Conservation (phyloP, 176 grass and related monocot species). For the Avena insularis region DNA sequence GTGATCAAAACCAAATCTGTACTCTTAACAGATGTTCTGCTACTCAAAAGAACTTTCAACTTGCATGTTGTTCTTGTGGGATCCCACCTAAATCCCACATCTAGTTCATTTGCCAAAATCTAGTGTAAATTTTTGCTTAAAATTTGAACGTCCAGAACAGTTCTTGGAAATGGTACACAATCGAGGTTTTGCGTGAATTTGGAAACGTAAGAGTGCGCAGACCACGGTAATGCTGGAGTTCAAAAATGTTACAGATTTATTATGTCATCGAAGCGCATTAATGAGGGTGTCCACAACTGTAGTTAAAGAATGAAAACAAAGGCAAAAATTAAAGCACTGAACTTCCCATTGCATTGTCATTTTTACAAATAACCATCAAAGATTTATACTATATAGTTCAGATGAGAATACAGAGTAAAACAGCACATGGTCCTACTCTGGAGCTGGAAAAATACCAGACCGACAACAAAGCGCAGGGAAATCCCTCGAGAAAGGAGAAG, state of each 20-base stretch:
- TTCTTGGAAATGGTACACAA: not conserved
- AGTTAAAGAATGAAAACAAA: not conserved
- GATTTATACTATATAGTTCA: not conserved
- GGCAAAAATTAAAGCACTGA: not conserved
- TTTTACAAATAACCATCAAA: not conserved
- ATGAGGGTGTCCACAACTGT: not conserved
- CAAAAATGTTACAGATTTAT: too few species aligned
- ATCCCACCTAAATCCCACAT: too few species aligned
- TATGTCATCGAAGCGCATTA: too few species aligned
- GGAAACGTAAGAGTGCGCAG: too few species aligned
- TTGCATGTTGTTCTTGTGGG: not conserved
- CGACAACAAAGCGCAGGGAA: not conserved
- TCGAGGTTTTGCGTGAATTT: not conserved
- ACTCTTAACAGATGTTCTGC: not conserved
- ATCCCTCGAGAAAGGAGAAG: not conserved
- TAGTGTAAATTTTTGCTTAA: too few species aligned
- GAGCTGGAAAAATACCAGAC: not conserved
- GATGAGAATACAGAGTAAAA: slow-evolving; percentile 28
- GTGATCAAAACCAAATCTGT: not conserved
- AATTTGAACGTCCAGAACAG: too few species aligned
- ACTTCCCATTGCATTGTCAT: not conserved
- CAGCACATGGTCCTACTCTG: slow-evolving; percentile 27
- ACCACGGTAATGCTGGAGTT: too few species aligned
- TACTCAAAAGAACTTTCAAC: not conserved
- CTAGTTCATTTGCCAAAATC: too few species aligned